A percentile compares a stretch with the other conserved stretches of the same genome.
phyloP scores from a whole-genome alignment of 768 basidiomycete species.

The Psilocybe cyanescens region DNA sequence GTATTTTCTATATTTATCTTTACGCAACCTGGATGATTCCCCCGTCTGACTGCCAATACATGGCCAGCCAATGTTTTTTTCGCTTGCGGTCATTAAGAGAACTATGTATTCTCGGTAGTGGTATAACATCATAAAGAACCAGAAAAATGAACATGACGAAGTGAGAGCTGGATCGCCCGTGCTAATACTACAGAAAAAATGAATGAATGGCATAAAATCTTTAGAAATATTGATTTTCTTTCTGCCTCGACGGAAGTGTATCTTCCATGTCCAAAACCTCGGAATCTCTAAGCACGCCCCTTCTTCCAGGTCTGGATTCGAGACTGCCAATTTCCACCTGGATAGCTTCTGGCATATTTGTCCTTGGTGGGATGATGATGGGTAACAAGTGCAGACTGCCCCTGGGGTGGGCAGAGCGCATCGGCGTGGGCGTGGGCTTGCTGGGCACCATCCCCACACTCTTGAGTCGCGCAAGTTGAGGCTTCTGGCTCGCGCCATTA shows the following conservation, averaged over 20 bases:
- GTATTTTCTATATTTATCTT: constrained; percentile 23
- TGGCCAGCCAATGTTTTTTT: background rate
- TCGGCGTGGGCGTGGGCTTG: constrained; percentile 36
- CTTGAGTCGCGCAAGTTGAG: constrained; percentile 35
- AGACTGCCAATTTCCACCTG: constrained; percentile 27
- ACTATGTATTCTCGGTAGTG: constrained; percentile 1
- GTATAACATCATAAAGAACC: constrained; percentile 6
- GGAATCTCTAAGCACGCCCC: constrained; percentile 32
- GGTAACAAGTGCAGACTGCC: constrained; percentile 37
- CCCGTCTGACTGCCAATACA: background rate
- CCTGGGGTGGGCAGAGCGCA: constrained; percentile 24
- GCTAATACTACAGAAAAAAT: constrained; percentile 8
- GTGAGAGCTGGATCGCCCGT: background rate
- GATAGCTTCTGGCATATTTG: constrained; percentile 26
- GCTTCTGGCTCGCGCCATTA: constrained; percentile 1
- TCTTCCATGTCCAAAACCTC: constrained; percentile 37
- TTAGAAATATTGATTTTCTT: constrained; percentile 15
- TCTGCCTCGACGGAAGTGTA: constrained; percentile 14
- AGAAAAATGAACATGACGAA: background rate
- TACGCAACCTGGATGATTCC: constrained; percentile 13
- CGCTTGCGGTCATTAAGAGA: background rate
- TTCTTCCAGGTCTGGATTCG: constrained; percentile 17
- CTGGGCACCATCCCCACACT: constrained; percentile 42
- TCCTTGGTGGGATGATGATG: constrained; percentile 32
- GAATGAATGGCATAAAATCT: background rate